phyloP scores from a whole-genome alignment of 2,329 filamentous ascomycete genomes.

The Pseudovirgaria hyperparasitica region DNA sequence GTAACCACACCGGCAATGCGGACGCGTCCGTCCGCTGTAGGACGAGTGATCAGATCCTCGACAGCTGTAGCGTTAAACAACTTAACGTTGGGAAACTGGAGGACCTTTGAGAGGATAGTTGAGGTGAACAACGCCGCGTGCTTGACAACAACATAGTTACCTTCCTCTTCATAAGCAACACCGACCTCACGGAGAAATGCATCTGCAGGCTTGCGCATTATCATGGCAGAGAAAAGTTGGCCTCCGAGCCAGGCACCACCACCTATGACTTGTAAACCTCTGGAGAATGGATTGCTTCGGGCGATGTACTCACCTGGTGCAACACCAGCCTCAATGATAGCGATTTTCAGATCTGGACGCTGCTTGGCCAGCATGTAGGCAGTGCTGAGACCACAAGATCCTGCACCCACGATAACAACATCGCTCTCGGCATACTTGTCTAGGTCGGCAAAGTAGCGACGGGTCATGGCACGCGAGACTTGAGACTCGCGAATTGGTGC shows the following conservation, averaged over 20 bases:
- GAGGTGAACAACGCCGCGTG: conserved; percentile 87
- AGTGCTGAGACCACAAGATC: conserved; percentile 73
- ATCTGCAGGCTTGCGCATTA: conserved; percentile 87
- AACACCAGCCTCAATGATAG: conserved; percentile 78
- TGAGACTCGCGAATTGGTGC: conserved; percentile 81
- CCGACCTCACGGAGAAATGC: conserved; percentile 70
- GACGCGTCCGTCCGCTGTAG: conserved; percentile 40
- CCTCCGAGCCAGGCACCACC: conserved; percentile 89
- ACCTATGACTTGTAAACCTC: too few species aligned
- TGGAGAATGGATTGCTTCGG: neutral
- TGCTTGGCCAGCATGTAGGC: conserved; percentile 75
- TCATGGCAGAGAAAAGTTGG: conserved; percentile 90
- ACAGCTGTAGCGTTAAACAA: conserved; percentile 91
- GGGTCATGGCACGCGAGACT: conserved; percentile 86
- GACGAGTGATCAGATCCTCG: conserved; percentile 82
- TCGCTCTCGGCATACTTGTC: conserved; percentile 85
- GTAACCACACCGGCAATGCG: conserved; percentile 82
- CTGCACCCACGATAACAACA: conserved; percentile 85
- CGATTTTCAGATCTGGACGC: conserved; percentile 82
- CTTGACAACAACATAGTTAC: conserved; percentile 82
- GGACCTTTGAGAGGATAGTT: conserved; percentile 71
- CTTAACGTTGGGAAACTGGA: conserved; percentile 82
- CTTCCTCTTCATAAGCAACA: conserved; percentile 78
- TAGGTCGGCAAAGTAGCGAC: conserved; percentile 83
- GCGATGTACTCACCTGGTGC: conserved; percentile 44